Base-by-base conservation (phyloP, 331 rosid genomes). In the Stylosanthes scabra region DNA sequence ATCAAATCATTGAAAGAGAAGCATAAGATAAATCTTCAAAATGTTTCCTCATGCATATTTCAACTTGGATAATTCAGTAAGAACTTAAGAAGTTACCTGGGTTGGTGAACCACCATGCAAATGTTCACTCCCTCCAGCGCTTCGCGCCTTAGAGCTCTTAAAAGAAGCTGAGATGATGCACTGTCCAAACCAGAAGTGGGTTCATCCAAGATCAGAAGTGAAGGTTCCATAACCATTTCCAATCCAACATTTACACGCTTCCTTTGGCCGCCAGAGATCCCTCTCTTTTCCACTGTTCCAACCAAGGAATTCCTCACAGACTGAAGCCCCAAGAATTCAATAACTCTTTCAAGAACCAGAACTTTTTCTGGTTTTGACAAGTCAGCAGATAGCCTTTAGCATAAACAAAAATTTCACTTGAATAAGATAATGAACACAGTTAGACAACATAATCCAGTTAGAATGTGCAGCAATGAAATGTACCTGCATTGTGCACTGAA, bases 151-250 rank as follows among this genome's bases (percentile, higher is more conserved):
- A 90, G 93, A 61, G 98, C 99, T 90, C 96, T 77, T 66, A 95
- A 91, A 77, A 95, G 98, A 68, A 87, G 89, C 77, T 84, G 97
- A 56, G 99, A 95, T 52, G 99, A 90, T 71, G 99, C 93, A 80
- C 99, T 95, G 84, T 95, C 98, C 91, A 95, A 83, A 78, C 99
- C 97, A 59, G 99, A 95, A 0, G 99, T 92, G 59, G 99, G 99
- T 78, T 95, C 98, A 82, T 95, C 99, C 82, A 95, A 85, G 57
- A 95, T 86, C 83, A 95, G 72, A 74, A 95, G 90, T 73, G 99
- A 95, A 86, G 99, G 99, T 75, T 92, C 99, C 96, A 95, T 88
- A 74, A 95, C 99, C 99, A 95, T 95, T 84, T 95, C 99, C 72
- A 95, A 77, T 68, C 98, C 98, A 63, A 92, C 99, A 85, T 95